Conservation (phyloP, 805 yeast genomes). For the Candida hungchunana region DNA sequence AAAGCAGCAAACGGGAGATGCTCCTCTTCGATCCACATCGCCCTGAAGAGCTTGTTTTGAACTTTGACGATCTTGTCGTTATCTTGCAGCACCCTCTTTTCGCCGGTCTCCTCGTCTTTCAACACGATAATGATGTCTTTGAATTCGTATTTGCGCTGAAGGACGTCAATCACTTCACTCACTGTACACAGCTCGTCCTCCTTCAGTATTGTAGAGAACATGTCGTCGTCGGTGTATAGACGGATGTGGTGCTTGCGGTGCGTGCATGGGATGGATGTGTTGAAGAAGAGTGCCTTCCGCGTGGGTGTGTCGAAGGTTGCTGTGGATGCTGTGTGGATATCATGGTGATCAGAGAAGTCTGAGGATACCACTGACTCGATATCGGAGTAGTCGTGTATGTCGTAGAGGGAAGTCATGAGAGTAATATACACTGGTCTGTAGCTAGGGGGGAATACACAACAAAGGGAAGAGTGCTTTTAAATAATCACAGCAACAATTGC, state of each 20-base stretch:
- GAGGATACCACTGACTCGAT: slow-evolving; percentile 4
- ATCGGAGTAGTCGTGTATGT: slow-evolving; percentile 2
- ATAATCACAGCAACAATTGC: too few species aligned
- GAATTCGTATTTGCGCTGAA: slow-evolving; percentile 10
- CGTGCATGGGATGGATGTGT: slow-evolving; percentile 6
- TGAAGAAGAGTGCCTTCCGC: slow-evolving; percentile 11
- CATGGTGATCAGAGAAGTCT: slow-evolving; percentile 4
- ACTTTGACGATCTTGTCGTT: slow-evolving; percentile 12
- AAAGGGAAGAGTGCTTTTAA: too few species aligned
- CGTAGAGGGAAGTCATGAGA: too few species aligned
- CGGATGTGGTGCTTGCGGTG: slow-evolving; percentile 6
- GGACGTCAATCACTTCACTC: slow-evolving; percentile 5
- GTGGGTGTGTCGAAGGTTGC: slow-evolving; percentile 1
- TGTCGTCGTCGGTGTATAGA: slow-evolving; percentile 6
- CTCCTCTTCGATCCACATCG: slow-evolving; percentile 17
- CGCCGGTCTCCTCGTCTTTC: slow-evolving; percentile 7
- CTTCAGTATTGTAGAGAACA: slow-evolving; percentile 11
- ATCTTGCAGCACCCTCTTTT: slow-evolving; percentile 9
- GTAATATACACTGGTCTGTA: too few species aligned
- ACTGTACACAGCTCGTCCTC: slow-evolving; percentile 14
- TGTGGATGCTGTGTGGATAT: slow-evolving; percentile 6
- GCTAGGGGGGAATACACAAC: too few species aligned
- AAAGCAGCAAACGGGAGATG: slow-evolving; percentile 14
- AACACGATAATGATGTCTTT: slow-evolving; percentile 10
- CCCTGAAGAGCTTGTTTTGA: slow-evolving; percentile 17